phyloP scores from a whole-genome alignment of 2,329 filamentous ascomycete genomes.

The Aquanectria penicillioides region DNA sequence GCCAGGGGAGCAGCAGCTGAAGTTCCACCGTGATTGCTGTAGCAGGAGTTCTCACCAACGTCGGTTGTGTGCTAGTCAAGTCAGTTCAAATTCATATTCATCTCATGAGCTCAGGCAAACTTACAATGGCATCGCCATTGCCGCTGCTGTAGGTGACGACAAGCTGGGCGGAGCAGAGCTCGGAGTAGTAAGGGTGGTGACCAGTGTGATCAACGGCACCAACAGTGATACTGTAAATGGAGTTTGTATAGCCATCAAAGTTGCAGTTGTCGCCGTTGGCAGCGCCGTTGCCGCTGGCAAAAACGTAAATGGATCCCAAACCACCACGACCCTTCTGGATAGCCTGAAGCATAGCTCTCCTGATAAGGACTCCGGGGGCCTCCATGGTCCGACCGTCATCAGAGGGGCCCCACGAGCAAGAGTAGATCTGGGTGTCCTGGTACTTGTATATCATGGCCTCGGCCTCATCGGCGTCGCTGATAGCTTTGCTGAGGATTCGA shows the following conservation, averaged over 20 bases:
- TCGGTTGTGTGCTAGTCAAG: constrained; percentile 83
- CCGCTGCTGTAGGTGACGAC: constrained; percentile 98
- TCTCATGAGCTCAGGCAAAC: constrained; percentile 38
- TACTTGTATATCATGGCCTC: constrained; percentile 91
- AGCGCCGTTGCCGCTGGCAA: constrained; percentile 93
- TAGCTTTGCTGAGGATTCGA: constrained; percentile 89
- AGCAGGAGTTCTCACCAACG: constrained; percentile 85
- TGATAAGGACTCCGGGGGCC: constrained; percentile 87
- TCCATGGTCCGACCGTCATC: constrained; percentile 97
- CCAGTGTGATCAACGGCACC: constrained; percentile 91
- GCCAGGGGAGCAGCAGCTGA: constrained; percentile 94
- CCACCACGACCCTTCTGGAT: constrained; percentile 87
- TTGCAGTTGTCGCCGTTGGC: constrained; percentile 93
- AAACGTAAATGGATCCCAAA: constrained; percentile 92
- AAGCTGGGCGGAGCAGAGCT: constrained; percentile 93
- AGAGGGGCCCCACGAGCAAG: constrained; percentile 97
- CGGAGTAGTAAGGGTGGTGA: constrained; percentile 93
- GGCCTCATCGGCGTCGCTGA: constrained; percentile 92
- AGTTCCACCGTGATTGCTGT: constrained; percentile 86
- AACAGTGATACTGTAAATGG: constrained; percentile 98
- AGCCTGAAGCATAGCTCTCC: constrained; percentile 89
- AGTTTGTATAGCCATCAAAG: constrained; percentile 99
- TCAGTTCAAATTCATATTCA: constrained; percentile 21
- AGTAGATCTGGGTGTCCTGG: constrained; percentile 95
- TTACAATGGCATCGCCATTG: constrained; percentile 81